phyloP scores from a whole-genome alignment of 208 protist genomes.

The Crithidia brevicula region DNA sequence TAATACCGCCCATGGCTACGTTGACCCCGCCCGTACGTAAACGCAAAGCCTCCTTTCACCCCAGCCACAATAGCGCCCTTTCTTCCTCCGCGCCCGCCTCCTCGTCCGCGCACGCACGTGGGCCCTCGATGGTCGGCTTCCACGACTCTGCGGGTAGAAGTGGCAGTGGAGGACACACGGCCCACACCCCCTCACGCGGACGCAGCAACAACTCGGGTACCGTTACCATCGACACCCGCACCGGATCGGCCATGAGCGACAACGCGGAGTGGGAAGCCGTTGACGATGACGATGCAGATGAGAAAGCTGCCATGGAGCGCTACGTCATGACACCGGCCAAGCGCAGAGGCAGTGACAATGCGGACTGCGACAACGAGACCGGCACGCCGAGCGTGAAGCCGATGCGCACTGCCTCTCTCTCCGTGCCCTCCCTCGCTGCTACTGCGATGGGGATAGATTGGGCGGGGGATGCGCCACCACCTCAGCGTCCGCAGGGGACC shows the following conservation, averaged over 20 bases:
- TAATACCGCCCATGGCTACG: no score
- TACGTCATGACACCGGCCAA: neutral
- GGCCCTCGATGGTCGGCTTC: neutral
- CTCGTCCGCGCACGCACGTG: neutral
- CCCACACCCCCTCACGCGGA: neutral
- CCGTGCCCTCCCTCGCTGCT: conserved; percentile 11
- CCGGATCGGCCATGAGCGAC: neutral
- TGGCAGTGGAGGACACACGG: neutral
- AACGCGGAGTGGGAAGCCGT: neutral
- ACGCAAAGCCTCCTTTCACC: neutral
- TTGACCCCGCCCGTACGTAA: no score
- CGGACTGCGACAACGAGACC: neutral
- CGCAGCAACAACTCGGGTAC: conserved; percentile 1
- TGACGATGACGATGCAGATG: neutral
- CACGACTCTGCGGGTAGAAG: neutral
- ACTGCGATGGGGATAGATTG: conserved; percentile 2
- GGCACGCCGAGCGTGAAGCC: no score
- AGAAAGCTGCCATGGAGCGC: neutral
- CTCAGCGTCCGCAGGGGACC: no score
- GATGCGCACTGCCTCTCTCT: neutral
- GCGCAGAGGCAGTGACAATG: no score
- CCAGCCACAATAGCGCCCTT: neutral
- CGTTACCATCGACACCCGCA: conserved; percentile 15
- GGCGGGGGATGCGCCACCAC: neutral
- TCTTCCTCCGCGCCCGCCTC: neutral